Base-by-base conservation (phyloP, 345 rosid species). In the Citrus reticulata region DNA sequence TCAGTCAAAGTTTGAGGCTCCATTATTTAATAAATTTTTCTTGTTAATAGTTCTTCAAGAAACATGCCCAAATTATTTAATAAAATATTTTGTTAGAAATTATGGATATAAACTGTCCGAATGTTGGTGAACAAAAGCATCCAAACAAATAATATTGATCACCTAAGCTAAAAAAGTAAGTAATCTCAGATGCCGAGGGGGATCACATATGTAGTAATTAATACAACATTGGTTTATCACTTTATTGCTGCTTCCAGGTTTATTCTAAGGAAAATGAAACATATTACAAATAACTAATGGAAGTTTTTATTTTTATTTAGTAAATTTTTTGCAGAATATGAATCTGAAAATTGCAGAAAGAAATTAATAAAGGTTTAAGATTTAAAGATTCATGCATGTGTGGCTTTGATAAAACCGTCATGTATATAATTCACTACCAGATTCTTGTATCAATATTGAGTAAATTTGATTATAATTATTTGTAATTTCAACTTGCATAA, bases 131-230 rank as follows among this genome's bases (percentile, higher is more conserved):
- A 54, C 72, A 46, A 67, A 79, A 72, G 62, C 78, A 25, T 75
- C 81, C 82, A 79, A 80, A 66, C 70, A 68, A 69, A 78, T 72
- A n/a, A 79, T 57, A 65, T 73, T 60, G 58, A 61, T 25, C 58
- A 40, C 59, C 37, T 74, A 62, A 42, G 77, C 19, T 35, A 60
- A 58, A 20, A 39, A 1, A 58, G 25, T 58, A 0, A 58, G 24
- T 58, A 34, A 24, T 58, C 25, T 73, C 39, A 24, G 66, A 74
- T 60, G 49, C 24, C 40, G 11, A 17, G 16, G 39, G 42, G 14
- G 46, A 35, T 55, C 55, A 9, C 16, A 42, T 42, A 42, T 42
- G 1, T 11, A 0, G 17, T 11, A 46, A 46, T 13, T 46, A 46
- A 46, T 46, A 46, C 51, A 11, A 13, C 51, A 46, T 46, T 46